Conservation (phyloP, 1,139 yeast genomes). For the Kodamaea derodonti region DNA sequence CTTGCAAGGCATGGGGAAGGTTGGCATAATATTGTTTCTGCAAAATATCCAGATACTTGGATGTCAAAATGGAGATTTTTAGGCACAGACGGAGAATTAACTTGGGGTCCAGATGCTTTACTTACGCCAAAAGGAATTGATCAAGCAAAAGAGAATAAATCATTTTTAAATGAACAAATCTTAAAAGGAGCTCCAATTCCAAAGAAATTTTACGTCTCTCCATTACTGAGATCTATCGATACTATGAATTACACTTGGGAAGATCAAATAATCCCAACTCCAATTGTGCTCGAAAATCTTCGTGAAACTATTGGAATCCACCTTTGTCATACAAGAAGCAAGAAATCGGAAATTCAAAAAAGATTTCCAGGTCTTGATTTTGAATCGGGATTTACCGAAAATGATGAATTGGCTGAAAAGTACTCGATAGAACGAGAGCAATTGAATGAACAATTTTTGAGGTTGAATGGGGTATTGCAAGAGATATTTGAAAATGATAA, state of each 20-base stretch:
- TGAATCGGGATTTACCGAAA: slow-evolving; percentile 45
- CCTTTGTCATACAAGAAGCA: slow-evolving; percentile 59
- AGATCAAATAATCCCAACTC: slow-evolving; percentile 32
- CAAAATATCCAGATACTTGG: slow-evolving; percentile 61
- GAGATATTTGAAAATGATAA: slow-evolving; percentile 43
- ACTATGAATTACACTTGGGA: slow-evolving; percentile 62
- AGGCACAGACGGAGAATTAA: slow-evolving; percentile 52
- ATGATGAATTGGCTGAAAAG: slow-evolving; percentile 38
- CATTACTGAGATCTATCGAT: slow-evolving; percentile 58
- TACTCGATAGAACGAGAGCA: slow-evolving; percentile 37
- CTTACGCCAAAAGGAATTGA: slow-evolving; percentile 54
- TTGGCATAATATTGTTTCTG: slow-evolving; percentile 60
- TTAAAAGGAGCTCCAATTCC: slow-evolving; percentile 53
- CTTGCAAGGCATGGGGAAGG: slow-evolving; percentile 82
- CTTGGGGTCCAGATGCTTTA: slow-evolving; percentile 69
- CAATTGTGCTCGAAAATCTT: slow-evolving; percentile 49
- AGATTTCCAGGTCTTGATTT: slow-evolving; percentile 22
- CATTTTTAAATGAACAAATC: slow-evolving; percentile 44
- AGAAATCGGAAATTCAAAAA: slow-evolving; percentile 23
- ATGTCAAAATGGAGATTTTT: slow-evolving; percentile 53
- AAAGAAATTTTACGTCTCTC: slow-evolving; percentile 53
- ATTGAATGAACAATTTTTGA: slow-evolving; percentile 44
- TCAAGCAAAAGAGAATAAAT: slow-evolving; percentile 43
- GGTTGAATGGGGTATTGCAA: slow-evolving; percentile 50
- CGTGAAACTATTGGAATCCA: slow-evolving; percentile 70